A percentile compares a stretch with the other conserved stretches of the same genome.
Evolutionary conservation across 495 filamentous ascomycete species (phyloP).

Genomic region (Staphylotrichum longicolle): DNA sequence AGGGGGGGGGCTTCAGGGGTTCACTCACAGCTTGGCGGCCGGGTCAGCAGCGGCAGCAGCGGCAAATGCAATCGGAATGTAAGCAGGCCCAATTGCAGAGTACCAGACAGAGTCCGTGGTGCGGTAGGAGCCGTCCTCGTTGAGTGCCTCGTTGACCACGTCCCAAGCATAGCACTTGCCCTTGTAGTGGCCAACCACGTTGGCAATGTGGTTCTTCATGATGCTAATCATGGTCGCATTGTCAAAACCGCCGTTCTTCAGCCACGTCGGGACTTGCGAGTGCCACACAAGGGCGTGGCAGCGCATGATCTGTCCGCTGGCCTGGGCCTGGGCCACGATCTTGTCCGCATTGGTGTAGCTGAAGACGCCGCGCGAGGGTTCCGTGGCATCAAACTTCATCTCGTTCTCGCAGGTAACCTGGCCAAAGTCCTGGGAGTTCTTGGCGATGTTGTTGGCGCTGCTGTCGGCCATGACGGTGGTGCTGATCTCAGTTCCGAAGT

Average conservation of each 20-base stretch:
- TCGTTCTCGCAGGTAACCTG: conserved; percentile 1
- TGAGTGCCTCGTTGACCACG: conserved; percentile 54
- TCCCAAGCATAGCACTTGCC: conserved; percentile 48
- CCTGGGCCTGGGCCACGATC: conserved; percentile 46
- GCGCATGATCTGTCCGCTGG: conserved; percentile 47
- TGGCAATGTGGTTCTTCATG: conserved; percentile 52
- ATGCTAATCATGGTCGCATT: conserved; percentile 46
- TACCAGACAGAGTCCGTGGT: conserved; percentile 49
- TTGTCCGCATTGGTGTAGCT: conserved; percentile 50
- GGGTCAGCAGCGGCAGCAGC: conserved; percentile 53
- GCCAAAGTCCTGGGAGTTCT: conserved; percentile 3
- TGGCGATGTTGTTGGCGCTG: conserved; percentile 5
- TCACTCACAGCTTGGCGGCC: conserved; percentile 54
- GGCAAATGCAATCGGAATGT: conserved; percentile 55
- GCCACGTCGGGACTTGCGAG: conserved; percentile 53
- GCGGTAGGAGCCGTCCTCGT: conserved; percentile 48
- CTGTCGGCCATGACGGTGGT: background rate
- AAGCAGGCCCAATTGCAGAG: conserved; percentile 54
- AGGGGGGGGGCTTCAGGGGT: no score
- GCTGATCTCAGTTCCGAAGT: conserved; percentile 6
- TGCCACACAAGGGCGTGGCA: conserved; percentile 62
- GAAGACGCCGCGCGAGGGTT: conserved; percentile 42
- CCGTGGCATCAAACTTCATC: conserved; percentile 1
- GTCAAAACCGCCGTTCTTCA: conserved; percentile 47
- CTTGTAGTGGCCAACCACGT: conserved; percentile 51